These are phyloP conservation scores for Smittium culicis DNA, from an alignment of 371 early-diverging fungal genomes.

Conservation along the genomic window DNA sequence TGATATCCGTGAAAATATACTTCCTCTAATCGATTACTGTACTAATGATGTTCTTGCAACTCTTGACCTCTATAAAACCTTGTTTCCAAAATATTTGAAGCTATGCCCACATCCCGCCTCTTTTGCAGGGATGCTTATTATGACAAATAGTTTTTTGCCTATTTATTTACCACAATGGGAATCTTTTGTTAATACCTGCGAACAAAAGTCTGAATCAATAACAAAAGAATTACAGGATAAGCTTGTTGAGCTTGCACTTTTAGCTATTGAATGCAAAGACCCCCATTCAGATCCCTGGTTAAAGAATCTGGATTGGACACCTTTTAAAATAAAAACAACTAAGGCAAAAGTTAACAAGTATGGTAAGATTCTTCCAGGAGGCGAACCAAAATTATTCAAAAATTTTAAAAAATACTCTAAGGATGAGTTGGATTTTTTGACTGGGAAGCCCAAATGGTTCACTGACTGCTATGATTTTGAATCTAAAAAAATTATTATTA, in stretches of 20 bases:
- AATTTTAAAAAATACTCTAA: constrained; percentile 14
- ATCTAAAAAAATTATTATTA: constrained; percentile 39
- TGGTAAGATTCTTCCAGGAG: constrained; percentile 30
- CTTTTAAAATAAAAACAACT: constrained; percentile 32
- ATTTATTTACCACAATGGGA: constrained; percentile 61
- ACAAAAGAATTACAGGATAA: constrained; percentile 41
- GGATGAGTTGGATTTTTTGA: constrained; percentile 22
- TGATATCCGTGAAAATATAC: constrained; percentile 44
- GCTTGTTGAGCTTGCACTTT: constrained; percentile 48
- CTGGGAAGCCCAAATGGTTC: constrained; percentile 79
- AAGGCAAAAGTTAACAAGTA: constrained; percentile 28
- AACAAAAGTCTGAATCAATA: constrained; percentile 40
- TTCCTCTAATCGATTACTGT: constrained; percentile 65
- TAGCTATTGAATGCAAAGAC: constrained; percentile 37
- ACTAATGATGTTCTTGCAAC: constrained; percentile 78
- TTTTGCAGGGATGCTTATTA: constrained; percentile 78
- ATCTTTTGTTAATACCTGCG: constrained; percentile 41
- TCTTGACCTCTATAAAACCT: constrained; percentile 46
- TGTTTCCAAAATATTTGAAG: constrained; percentile 52
- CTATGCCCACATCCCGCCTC: constrained; percentile 91
- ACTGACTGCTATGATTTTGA: constrained; percentile 55
- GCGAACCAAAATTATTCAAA: constrained; percentile 25
- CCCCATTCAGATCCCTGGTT: constrained; percentile 65
- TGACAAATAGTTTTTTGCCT: constrained; percentile 77
- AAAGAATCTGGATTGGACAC: constrained; percentile 69